Evolutionary conservation across 2,329 filamentous ascomycete genomes (phyloP), one percentile per base, ranked within the genome.

Genomic region (Trichophyton schoenleinii): DNA sequence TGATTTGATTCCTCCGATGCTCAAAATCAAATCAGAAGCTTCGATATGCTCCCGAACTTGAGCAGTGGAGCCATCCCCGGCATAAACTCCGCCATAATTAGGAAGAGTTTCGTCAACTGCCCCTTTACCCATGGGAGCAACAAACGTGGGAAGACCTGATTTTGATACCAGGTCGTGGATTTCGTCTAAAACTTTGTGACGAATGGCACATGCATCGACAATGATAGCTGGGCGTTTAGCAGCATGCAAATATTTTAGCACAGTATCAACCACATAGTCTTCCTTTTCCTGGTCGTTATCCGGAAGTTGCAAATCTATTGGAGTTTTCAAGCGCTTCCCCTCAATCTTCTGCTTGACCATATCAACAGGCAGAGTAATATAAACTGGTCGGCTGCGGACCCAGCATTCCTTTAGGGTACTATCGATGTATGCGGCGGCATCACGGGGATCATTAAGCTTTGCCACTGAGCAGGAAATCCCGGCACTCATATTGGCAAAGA

Each of bases 111-210:
- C 89, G 69, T 92, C 82, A 58, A 95, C 81, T 31, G 87, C 87
- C 20, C 88, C 83, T 76, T 94, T 95, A 48, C 89, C 89, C 87
- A 94, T 94, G 11, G 89, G 88, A 0, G 88, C 88, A 18, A 90
- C 87, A 67, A 92, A 92, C 0, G 88, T 86, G 3, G 90, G 89
- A 4, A 95, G 77, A 6, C 82, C 78, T 0, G 88, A 88, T 75
- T 86, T 88, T 61, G 84, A 77, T 57, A 94, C 77, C 3, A 95
- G 77, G 5, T 82, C 81, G 67, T 89, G 83, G 28, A 89, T 83
- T 71, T 92, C 88, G 0, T 82, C 72, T 0, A 90, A 73, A 20
- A 88, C 86, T 57, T 85, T 80, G 69, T 91, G 87, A 31, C 89
- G 83, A 64, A 90, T 83, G 18, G 88, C 87, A 69, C 89, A 91